Percentiles rank a stretch among this genome's conserved stretches.
phyloP scores from a whole-genome alignment of 2,329 filamentous ascomycete species.

The Fusarium chlamydosporum region DNA sequence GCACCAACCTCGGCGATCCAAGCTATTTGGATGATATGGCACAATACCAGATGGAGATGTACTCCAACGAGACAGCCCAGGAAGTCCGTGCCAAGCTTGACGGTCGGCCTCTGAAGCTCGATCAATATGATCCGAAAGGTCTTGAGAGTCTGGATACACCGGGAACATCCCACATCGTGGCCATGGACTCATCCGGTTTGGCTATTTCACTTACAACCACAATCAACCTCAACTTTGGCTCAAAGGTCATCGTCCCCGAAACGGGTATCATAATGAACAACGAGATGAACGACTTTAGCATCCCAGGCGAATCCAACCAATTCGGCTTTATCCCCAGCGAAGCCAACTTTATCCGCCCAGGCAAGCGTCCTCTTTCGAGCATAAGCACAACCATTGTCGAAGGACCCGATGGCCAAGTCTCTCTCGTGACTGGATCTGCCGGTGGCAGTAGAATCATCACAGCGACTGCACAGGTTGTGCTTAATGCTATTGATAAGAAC shows the following conservation, averaged over 20 bases:
- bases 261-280: slow-evolving; percentile 82
- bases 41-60: slow-evolving; percentile 72
- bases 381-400: slow-evolving; percentile 85
- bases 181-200: slow-evolving; percentile 78
- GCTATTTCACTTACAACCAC: slow-evolving; percentile 85
- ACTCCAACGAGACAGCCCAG: slow-evolving; percentile 73
- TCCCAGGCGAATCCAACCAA: slow-evolving; percentile 77
- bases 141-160: slow-evolving; percentile 70
- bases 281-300: slow-evolving; percentile 80
- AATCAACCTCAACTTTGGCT: slow-evolving; percentile 85
- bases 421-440: slow-evolving; percentile 80
- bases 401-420: slow-evolving; percentile 75
- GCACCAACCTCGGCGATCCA: slow-evolving; percentile 82
- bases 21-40: slow-evolving; percentile 74
- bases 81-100: slow-evolving; percentile 64
- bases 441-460: slow-evolving; percentile 91
- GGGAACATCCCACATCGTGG: slow-evolving; percentile 76
- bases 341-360: slow-evolving; percentile 80
- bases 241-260: slow-evolving; percentile 80
- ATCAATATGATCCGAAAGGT: slow-evolving; percentile 62
- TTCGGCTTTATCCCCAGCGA: slow-evolving; percentile 84
- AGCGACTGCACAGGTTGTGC: slow-evolving; percentile 81
- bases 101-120: slow-evolving; percentile 58
- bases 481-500: slow-evolving; percentile 78
- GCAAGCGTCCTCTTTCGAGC: slow-evolving; percentile 83